Evolutionary conservation across 371 early-diverging fungal species (phyloP), one percentile per base, ranked within the genome.

Genomic region (Lichtheimia corymbifera): DNA sequence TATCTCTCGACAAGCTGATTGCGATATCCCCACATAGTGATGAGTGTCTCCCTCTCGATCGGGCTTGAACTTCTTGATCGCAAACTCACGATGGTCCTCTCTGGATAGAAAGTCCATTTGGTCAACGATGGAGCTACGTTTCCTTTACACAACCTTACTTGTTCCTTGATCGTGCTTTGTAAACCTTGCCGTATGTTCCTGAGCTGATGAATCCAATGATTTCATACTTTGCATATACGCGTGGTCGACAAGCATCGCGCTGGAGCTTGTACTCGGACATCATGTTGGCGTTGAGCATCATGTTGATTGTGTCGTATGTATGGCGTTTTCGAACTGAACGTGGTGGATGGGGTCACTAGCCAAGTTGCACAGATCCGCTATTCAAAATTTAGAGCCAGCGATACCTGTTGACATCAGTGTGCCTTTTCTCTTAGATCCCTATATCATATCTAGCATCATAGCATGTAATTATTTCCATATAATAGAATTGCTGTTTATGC

Each of bases 1-100:
- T 24, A 97, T 96, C 72, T 97, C 97, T 72, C 97, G 76, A 64
- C 92, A 93, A 4, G 97, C 97, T 6, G 95, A 94, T 64, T 97
- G 97, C 4, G 96, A 95, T 50, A 97, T 93, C 25, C 96, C 97
- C 7, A 86, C 87, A 44, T 86, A 83, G 17, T 87, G 84, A 50
- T 90, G 83, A 0, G 79, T 79, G 64, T 94, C 93, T 40, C 94
- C 95, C 66, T 95, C 97, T 62, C 93, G 88, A 63, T 97, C 97
- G 15, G 95, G 94, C 67, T 96, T 97, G 72, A 97, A 97, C 80
- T 93, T 92, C 68, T 97, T 97, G 55, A 97, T 95, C 13, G 93
- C 95, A 68, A 85, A 92, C 62, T 88, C 84, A 25, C 80, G 79
- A 11, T 64, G 74, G 53, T 84, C 85, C 42, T 82, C 78, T 63